phyloP scores from a whole-genome alignment of 1,284 basidiomycete genomes.

The Leccinum idahoense region DNA sequence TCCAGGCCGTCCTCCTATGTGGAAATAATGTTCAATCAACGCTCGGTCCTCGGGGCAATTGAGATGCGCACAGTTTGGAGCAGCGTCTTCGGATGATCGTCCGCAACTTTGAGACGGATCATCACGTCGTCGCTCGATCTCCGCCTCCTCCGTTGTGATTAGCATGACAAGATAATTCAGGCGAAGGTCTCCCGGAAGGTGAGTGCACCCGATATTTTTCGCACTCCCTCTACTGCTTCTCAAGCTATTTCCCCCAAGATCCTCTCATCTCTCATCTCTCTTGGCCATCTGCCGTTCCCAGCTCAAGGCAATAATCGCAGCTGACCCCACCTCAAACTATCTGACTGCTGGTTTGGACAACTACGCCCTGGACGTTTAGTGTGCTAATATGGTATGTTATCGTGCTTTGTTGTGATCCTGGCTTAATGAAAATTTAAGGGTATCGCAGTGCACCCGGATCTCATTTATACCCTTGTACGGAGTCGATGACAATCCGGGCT shows the following conservation, averaged over 20 bases:
- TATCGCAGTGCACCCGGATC: constrained; percentile 75
- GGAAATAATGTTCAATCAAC: constrained; percentile 8
- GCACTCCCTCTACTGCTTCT: too few relatives aligned
- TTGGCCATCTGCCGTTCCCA: too few relatives aligned
- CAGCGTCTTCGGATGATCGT: constrained; percentile 6
- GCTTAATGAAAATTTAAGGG: constrained; percentile 47
- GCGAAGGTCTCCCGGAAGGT: too few relatives aligned
- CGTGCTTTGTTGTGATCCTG: constrained; percentile 1
- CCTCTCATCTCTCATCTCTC: too few relatives aligned
- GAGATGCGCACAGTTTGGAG: constrained; percentile 5
- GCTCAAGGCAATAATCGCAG: too few relatives aligned
- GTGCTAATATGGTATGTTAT: constrained; percentile 78
- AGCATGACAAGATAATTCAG: too few relatives aligned
- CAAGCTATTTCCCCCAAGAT: too few relatives aligned
- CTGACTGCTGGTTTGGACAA: constrained; percentile 89
- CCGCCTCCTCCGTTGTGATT: background rate
- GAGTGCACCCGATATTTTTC: too few relatives aligned
- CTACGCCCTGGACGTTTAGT: constrained; percentile 95
- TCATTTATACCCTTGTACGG: constrained; percentile 65
- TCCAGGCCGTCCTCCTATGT: constrained; percentile 7
- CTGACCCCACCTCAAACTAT: too few relatives aligned
- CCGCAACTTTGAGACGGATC: constrained; percentile 10
- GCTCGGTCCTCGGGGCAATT: constrained; percentile 7
- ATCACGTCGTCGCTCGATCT: constrained; percentile 3
- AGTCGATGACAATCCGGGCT: constrained; percentile 33